phyloP scores from a whole-genome alignment of 2,329 filamentous ascomycete genomes.

The Colletotrichum theobromicola region DNA sequence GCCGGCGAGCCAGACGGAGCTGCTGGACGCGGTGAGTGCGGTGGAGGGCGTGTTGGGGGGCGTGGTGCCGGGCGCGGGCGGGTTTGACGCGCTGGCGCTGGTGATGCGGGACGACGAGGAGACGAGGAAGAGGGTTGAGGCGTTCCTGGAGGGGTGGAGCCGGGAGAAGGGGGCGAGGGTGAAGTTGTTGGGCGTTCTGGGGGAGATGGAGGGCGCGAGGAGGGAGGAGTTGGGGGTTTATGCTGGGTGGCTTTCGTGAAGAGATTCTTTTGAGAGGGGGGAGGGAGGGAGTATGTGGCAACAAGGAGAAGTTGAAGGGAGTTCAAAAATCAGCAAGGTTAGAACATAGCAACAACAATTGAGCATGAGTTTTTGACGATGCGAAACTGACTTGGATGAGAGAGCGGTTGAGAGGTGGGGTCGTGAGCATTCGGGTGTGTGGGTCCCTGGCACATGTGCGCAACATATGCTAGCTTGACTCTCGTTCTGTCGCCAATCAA shows the following conservation, averaged over 20 bases:
- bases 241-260: constrained; percentile 44
- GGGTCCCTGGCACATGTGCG: rapidly evolving
- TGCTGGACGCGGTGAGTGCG: constrained; percentile 76
- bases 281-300: background rate
- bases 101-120: constrained; percentile 75
- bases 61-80: constrained; percentile 92
- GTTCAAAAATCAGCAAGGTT: background rate
- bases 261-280: background rate
- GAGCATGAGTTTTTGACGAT: background rate
- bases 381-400: background rate
- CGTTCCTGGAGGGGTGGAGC: constrained; percentile 71
- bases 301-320: background rate
- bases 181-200: constrained; percentile 70
- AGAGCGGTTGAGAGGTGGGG: background rate
- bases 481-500: background rate
- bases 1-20: constrained; percentile 80
- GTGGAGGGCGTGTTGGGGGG: constrained; percentile 86
- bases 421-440: background rate
- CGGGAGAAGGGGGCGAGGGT: constrained; percentile 65
- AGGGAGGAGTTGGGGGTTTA: constrained; percentile 50
- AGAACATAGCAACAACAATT: background rate
- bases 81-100: constrained; percentile 87
- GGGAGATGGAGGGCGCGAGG: constrained; percentile 73
- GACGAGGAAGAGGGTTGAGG: constrained; percentile 64
- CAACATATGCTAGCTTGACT: rapidly evolving